A percentile compares a stretch with the other conserved stretches of the same genome.
These are phyloP conservation scores for Aspergillus sp. DNA, from an alignment of 2,329 filamentous ascomycete species.

Conservation along the genomic window DNA sequence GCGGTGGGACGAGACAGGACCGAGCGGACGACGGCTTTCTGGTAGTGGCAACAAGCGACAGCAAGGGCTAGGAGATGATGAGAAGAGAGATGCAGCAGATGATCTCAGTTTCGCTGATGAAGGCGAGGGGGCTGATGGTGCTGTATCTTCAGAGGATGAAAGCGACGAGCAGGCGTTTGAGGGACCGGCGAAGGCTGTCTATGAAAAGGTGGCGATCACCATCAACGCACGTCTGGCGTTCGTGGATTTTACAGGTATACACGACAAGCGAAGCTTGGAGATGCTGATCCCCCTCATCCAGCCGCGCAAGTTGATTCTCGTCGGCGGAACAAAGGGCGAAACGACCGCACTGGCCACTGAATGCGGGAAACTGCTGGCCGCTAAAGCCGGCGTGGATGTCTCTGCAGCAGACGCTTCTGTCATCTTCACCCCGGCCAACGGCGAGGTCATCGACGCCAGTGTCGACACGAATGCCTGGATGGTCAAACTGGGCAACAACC, in stretches of 20 bases:
- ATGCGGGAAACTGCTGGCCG: constrained; percentile 60
- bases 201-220: constrained; percentile 56
- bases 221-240: constrained; percentile 73
- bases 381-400: constrained; percentile 30
- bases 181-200: constrained; percentile 70
- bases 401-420: constrained; percentile 51
- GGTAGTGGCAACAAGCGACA: constrained; percentile 55
- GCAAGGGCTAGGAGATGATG: constrained; percentile 24
- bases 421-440: constrained; percentile 76
- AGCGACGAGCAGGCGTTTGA: constrained; percentile 42
- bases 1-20: constrained; percentile 73
- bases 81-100: constrained; percentile 37
- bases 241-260: constrained; percentile 85
- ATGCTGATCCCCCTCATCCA: constrained; percentile 93
- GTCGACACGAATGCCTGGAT: constrained; percentile 98
- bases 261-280: constrained; percentile 87
- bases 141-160: constrained; percentile 51
- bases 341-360: constrained; percentile 72
- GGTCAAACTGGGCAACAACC: constrained; percentile 75
- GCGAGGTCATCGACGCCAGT: constrained; percentile 73
- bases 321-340: constrained; percentile 72
- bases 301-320: constrained; percentile 88
- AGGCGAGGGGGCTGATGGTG: constrained; percentile 55
- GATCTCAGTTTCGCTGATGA: constrained; percentile 40
- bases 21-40: constrained; percentile 31